A percentile compares a stretch with the other conserved stretches of the same genome.
Evolutionary conservation across 31 red algal genomes (phyloP).

Genomic region (Pterothamnion heteromorphum): DNA sequence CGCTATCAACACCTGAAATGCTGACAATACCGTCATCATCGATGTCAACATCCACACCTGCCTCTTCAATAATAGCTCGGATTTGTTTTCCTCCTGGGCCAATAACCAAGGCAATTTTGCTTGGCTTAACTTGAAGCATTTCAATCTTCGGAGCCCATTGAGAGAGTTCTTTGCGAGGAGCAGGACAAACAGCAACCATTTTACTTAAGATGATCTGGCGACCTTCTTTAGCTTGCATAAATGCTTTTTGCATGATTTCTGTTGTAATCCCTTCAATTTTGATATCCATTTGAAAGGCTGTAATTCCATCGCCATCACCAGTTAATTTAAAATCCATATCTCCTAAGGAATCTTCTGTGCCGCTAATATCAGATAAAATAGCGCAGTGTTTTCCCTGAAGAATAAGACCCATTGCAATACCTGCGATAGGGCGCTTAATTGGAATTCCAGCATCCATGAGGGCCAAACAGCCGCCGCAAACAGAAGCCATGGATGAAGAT

Average conservation of each 20-base stretch:
- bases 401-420: constrained; percentile 89
- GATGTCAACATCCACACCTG: constrained; percentile 65
- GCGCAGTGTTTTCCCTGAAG: constrained; percentile 55
- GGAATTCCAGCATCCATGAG: constrained; percentile 94
- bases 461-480: constrained; percentile 82
- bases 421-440: constrained; percentile 63
- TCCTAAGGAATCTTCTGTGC: constrained; percentile 84
- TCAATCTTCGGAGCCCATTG: constrained; percentile 66
- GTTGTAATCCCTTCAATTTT: constrained; percentile 69
- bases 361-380: constrained; percentile 82
- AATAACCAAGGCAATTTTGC: constrained; percentile 80
- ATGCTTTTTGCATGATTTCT: constrained; percentile 53
- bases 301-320: constrained; percentile 64
- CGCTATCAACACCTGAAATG: constrained; percentile 40
- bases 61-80: constrained; percentile 73
- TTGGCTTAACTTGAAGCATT: constrained; percentile 50
- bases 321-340: constrained; percentile 84
- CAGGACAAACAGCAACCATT: constrained; percentile 56
- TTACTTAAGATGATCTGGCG: constrained; percentile 63
- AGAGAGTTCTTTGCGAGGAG: constrained; percentile 41
- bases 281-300: constrained; percentile 89
- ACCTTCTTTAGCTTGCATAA: constrained; percentile 65
- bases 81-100: constrained; percentile 82
- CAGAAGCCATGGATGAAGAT: constrained; percentile 85
- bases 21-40: constrained; percentile 73